Evolutionary conservation across 208 protist species (phyloP).

Genomic region (Wallacemonas sp.): DNA sequence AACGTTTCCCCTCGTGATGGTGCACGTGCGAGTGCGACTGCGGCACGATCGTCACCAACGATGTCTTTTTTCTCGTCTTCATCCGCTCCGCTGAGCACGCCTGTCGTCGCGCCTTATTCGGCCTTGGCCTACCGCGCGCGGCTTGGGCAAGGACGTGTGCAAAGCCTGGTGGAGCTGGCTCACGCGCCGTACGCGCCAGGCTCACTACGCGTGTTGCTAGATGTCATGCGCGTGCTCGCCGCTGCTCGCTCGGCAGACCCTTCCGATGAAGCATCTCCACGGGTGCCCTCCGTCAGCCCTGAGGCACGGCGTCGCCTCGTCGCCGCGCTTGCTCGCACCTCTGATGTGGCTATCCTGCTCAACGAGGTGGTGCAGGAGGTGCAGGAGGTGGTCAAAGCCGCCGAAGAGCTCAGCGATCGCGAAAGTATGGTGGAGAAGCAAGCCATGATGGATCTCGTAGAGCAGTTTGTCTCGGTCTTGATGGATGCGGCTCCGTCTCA

Average conservation of each 20-base stretch:
- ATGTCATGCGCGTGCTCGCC: slow-evolving; percentile 38
- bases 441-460: slow-evolving; percentile 25
- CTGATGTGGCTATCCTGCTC: slow-evolving; percentile 27
- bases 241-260: background rate
- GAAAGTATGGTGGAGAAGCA: slow-evolving; percentile 23
- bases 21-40: no score
- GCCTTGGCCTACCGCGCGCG: slow-evolving; percentile 59
- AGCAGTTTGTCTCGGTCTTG: slow-evolving; percentile 19
- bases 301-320: background rate
- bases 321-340: slow-evolving; percentile 18
- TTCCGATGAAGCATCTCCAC: no score
- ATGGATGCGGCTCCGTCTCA: slow-evolving; percentile 10
- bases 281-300: background rate
- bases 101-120: slow-evolving; percentile 23
- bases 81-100: background rate
- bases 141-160: slow-evolving; percentile 43
- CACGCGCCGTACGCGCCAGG: slow-evolving; percentile 61
- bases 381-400: slow-evolving; percentile 19
- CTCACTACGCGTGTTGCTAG: slow-evolving; percentile 55
- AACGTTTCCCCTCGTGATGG: no score
- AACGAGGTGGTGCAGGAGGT: slow-evolving; percentile 23
- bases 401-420: slow-evolving; percentile 29
- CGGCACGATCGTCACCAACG: no score
- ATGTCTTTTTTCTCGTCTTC: no score
- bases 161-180: slow-evolving; percentile 43